These are phyloP conservation scores for Phytopythium boreale DNA, from an alignment of 352 stramenopile species.

Conservation along the genomic window DNA sequence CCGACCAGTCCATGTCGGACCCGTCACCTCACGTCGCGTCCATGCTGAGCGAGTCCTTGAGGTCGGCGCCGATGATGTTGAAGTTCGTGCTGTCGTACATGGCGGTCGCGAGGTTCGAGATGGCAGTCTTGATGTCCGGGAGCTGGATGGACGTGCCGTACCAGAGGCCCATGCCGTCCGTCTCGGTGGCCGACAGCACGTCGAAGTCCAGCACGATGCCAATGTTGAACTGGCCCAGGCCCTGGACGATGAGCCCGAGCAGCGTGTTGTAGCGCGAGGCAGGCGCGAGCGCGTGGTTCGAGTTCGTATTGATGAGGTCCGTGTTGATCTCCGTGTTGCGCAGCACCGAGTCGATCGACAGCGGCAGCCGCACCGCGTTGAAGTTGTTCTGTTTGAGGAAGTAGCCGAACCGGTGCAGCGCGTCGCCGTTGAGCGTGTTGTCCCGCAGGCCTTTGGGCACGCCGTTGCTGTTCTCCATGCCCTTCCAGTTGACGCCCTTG, in stretches of 20 bases:
- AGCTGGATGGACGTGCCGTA: conserved; percentile 75
- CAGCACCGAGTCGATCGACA: conserved; percentile 69
- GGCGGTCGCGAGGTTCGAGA: conserved; percentile 61
- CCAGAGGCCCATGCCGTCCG: conserved; percentile 57
- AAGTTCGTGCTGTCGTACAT: conserved; percentile 81
- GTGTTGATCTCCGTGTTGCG: conserved; percentile 58
- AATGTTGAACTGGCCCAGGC: conserved; percentile 72
- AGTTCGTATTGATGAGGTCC: conserved; percentile 83
- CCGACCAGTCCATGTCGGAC: conserved; percentile 74
- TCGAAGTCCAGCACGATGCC: conserved; percentile 82
- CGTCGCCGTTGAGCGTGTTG: conserved; percentile 71
- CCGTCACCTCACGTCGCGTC: conserved; percentile 73
- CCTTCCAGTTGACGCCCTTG: conserved; percentile 86
- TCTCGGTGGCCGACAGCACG: conserved; percentile 46
- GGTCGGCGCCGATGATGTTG: conserved; percentile 83
- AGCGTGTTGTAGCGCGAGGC: conserved; percentile 68
- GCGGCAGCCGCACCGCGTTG: conserved; percentile 72
- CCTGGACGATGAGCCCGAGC: conserved; percentile 56
- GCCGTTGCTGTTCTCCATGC: conserved; percentile 69
- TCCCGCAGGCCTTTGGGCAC: conserved; percentile 81
- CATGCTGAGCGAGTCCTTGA: conserved; percentile 69
- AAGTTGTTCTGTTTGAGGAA: conserved; percentile 80
- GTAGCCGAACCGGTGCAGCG: conserved; percentile 70
- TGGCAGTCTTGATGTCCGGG: conserved; percentile 72
- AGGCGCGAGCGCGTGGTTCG: conserved; percentile 60